Percentiles rank a stretch among this genome's conserved stretches.
These are phyloP conservation scores for Fonsecaea erecta DNA, from an alignment of 2,329 filamentous ascomycete species.

Conservation along the genomic window DNA sequence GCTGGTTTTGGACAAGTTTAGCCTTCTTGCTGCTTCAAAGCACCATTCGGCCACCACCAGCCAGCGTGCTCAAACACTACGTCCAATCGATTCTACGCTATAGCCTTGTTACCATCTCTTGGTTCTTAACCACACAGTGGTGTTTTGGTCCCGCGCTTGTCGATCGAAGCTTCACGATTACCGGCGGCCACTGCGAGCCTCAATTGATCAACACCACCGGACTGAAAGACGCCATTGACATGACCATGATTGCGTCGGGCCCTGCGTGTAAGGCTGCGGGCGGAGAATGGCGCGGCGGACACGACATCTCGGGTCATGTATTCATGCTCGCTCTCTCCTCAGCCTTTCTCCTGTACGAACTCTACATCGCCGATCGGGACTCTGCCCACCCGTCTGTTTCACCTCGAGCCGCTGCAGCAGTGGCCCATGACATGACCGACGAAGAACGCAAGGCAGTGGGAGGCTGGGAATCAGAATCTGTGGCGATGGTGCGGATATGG, in stretches of 20 bases:
- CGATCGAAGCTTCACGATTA: slow-evolving; percentile 85
- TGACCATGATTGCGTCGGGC: slow-evolving; percentile 64
- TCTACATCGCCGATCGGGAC: slow-evolving; percentile 68
- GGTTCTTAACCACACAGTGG: slow-evolving; percentile 93
- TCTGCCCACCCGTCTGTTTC: slow-evolving; percentile 37
- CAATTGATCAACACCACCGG: slow-evolving; percentile 25
- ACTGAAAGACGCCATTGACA: slow-evolving; percentile 35
- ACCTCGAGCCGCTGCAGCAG: slow-evolving; percentile 52
- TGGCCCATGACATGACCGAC: slow-evolving; percentile 49
- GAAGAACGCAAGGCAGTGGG: slow-evolving; percentile 44
- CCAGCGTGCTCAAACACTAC: slow-evolving; percentile 30
- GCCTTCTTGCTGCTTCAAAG: slow-evolving; percentile 73
- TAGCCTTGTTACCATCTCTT: slow-evolving; percentile 72
- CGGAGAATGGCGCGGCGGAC: slow-evolving; percentile 86
- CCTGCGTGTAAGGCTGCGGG: slow-evolving; percentile 80
- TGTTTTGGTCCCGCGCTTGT: slow-evolving; percentile 90
- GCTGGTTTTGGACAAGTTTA: slow-evolving; percentile 87
- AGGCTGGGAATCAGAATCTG: slow-evolving; percentile 46
- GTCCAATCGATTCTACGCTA: slow-evolving; percentile 70
- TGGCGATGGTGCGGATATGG: slow-evolving; percentile 61
- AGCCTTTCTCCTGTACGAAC: slow-evolving; percentile 79
- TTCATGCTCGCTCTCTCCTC: slow-evolving; percentile 88
- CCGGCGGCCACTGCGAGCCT: slow-evolving; percentile 78
- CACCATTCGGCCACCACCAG: slow-evolving; percentile 58
- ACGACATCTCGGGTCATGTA: slow-evolving; percentile 95